A percentile compares a stretch with the other conserved stretches of the same genome.
phyloP scores from a whole-genome alignment of 2,329 filamentous ascomycete species.

The Neodidymelliopsis sp. region DNA sequence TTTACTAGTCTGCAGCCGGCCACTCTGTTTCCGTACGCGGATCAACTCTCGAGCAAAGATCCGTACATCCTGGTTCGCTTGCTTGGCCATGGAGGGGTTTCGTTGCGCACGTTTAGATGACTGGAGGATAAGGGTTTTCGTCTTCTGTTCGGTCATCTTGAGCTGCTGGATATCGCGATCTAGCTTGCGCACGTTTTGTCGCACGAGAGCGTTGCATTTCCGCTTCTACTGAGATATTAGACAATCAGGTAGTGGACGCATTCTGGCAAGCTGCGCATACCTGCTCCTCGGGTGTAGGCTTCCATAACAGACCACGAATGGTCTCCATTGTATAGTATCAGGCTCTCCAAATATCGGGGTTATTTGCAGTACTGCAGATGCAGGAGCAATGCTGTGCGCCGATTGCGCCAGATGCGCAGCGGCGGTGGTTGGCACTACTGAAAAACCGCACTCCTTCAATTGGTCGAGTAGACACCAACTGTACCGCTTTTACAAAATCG shows the following conservation, averaged over 20 bases:
- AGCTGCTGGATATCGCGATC: constrained; percentile 88
- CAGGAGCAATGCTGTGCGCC: constrained; percentile 2
- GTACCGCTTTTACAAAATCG: not conserved
- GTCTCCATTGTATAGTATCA: constrained; percentile 74
- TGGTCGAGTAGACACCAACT: not conserved
- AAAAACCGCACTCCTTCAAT: not conserved
- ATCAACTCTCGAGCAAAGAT: constrained; percentile 89
- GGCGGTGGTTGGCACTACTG: not conserved
- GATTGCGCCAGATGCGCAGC: constrained; percentile 9
- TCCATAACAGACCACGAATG: constrained; percentile 84
- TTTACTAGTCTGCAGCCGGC: constrained; percentile 82
- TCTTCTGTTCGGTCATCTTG: constrained; percentile 74
- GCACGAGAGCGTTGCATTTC: constrained; percentile 92
- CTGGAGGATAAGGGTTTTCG: constrained; percentile 82
- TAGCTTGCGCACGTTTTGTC: constrained; percentile 88
- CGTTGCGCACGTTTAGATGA: constrained; percentile 82
- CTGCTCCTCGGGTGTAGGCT: constrained; percentile 92
- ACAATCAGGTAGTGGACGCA: not conserved
- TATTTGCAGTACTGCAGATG: not conserved
- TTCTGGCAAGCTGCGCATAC: constrained; percentile 56
- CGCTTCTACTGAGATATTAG: constrained; percentile 69
- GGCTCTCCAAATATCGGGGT: not conserved
- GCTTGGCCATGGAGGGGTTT: constrained; percentile 78
- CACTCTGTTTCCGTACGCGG: constrained; percentile 76
- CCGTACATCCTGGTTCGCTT: constrained; percentile 83